Base-by-base conservation (phyloP, 2,329 filamentous ascomycete genomes). In the Daldinia sp. region DNA sequence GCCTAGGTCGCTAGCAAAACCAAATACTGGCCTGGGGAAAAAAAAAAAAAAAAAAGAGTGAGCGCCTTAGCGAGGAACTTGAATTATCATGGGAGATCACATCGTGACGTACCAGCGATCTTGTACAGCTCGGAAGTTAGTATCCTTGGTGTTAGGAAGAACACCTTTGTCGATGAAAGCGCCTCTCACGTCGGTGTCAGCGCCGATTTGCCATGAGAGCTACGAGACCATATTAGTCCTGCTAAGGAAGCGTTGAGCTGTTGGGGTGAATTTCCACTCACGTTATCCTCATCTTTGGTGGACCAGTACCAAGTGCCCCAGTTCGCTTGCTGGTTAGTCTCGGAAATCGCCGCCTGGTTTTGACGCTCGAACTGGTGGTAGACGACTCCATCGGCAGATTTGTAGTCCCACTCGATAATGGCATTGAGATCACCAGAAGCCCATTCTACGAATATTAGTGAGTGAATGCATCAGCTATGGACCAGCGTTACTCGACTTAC, bases 271-370 rank as follows among this genome's bases (percentile, higher is more conserved):
- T 48, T 28, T 26, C 28, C 12, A 79, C 82, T 76, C 78, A 83
- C 81, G 26, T 84, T 84, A 20, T 79, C 76, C 13, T 84, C 77
- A 60, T 85, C 82, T 28, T 89, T 87, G 3, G 88, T 93, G 12
- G 91, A 89, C 78, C 94, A 93, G 79, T 76, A 78, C 81, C 94
- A 87, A 57, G 87, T 89, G 1, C 93, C 93, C 93, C 93, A 97
- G 81, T 93, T 91, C 0, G 92, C 87, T 72, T 91, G 89, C 74
- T 97, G 90, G 44, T 81, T 81, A 12, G 82, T 81, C 77, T 97
- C 93, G 1, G 87, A 86, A 61, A 96, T 90, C 18, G 89, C 81
- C 55, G 87, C 80, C 78, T 95, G 90, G 7, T 83, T 78, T 68
- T 85, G 82, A 50, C 88, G 84, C 71, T 84, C 85, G 64, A 93